Percentiles rank a stretch among this genome's conserved stretches.
These are phyloP conservation scores for Neonectria hederae DNA, from an alignment of 2,329 filamentous ascomycete species.

Conservation along the genomic window DNA sequence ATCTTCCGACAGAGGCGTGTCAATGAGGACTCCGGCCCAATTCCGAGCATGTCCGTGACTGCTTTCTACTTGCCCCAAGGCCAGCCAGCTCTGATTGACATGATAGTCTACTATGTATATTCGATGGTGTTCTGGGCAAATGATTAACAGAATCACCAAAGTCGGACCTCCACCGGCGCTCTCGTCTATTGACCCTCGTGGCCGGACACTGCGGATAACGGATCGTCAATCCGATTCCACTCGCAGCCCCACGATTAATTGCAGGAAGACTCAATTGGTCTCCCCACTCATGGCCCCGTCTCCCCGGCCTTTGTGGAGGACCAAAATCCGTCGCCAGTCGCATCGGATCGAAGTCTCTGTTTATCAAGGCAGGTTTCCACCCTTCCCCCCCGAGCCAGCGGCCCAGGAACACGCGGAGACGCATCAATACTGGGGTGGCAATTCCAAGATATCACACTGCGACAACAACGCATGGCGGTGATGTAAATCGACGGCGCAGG, in stretches of 20 bases:
- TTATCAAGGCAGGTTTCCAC: conserved; percentile 1
- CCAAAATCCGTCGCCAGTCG: conserved; percentile 5
- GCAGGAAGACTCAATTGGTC: conserved; percentile 2
- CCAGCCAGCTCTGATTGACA: background rate
- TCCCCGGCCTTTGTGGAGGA: conserved; percentile 12
- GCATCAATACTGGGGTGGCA: conserved; percentile 14
- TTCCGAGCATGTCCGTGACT: conserved; percentile 11
- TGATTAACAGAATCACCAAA: background rate
- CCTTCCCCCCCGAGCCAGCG: conserved; percentile 10
- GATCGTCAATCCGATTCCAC: background rate
- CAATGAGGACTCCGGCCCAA: background rate
- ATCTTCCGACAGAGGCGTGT: conserved; percentile 30
- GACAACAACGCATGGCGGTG: background rate
- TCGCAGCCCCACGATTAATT: background rate
- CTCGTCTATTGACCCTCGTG: background rate
- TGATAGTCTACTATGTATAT: too few relatives aligned
- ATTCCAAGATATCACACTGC: conserved; percentile 16
- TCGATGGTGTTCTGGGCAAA: background rate
- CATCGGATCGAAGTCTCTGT: conserved; percentile 17
- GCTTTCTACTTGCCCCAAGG: background rate
- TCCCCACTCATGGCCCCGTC: background rate
- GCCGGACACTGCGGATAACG: background rate
- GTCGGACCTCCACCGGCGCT: background rate
- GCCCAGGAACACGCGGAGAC: conserved; percentile 27
- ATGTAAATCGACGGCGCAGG: background rate